These are phyloP conservation scores for Moesziomyces sp. DNA, from an alignment of 1,284 basidiomycete genomes.

Conservation along the genomic window DNA sequence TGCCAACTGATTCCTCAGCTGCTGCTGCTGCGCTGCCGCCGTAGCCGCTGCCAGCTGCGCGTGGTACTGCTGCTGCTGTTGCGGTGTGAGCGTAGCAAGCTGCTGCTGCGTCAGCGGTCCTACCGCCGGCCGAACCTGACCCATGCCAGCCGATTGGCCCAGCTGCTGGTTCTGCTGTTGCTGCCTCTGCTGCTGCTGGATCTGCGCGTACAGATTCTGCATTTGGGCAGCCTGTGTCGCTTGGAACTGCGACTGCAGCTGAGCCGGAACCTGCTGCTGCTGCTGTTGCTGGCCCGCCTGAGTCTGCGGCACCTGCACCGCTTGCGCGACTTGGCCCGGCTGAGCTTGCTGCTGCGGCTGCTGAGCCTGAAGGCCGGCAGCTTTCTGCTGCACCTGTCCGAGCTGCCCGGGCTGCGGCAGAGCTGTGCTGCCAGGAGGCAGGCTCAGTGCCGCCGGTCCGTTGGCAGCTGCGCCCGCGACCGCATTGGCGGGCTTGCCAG, in stretches of 20 bases:
- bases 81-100: constrained; percentile 31
- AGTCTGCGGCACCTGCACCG: constrained; percentile 10
- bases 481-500: constrained; percentile 17
- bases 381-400: constrained; percentile 22
- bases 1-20: constrained; percentile 44
- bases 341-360: constrained; percentile 16
- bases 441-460: constrained; percentile 9
- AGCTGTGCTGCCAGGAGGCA: constrained; percentile 21
- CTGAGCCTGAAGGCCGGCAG: constrained; percentile 5
- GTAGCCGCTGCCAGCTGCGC: constrained; percentile 38
- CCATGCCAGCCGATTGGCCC: constrained; percentile 18
- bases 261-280: constrained; percentile 29
- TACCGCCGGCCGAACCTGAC: constrained; percentile 26
- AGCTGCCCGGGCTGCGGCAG: constrained; percentile 12
- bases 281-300: constrained; percentile 22
- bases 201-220: constrained; percentile 47
- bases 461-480: constrained; percentile 4
- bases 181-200: constrained; percentile 45
- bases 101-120: constrained; percentile 39
- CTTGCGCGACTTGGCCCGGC: neutral
- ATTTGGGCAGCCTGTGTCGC: constrained; percentile 40
- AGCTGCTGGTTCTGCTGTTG: constrained; percentile 33
- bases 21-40: constrained; percentile 46
- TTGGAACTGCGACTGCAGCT: constrained; percentile 29
- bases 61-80: constrained; percentile 48